Conservation (phyloP, 805 yeast genomes). For the Starmerella apis region DNA sequence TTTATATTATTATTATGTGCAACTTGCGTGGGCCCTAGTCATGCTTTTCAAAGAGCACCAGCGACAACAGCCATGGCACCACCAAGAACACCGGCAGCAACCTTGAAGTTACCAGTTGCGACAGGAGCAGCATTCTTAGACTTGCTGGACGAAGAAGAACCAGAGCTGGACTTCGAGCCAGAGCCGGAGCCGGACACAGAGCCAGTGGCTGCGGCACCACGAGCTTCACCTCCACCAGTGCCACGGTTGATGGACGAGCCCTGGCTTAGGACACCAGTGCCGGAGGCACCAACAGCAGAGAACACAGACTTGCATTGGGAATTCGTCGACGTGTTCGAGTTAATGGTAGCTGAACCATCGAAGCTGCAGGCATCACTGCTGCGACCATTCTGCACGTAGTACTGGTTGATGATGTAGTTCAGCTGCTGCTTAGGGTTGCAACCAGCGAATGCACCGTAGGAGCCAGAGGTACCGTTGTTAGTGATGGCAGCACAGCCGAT, state of each 20-base stretch:
- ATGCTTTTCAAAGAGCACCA: slow-evolving; percentile 17
- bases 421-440: slow-evolving; percentile 63
- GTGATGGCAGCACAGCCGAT: slow-evolving; percentile 53
- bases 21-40: neutral
- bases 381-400: slow-evolving; percentile 43
- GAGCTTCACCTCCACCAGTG: slow-evolving; percentile 2
- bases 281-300: slow-evolving; percentile 57
- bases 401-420: slow-evolving; percentile 54
- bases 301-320: slow-evolving; percentile 44
- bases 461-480: slow-evolving; percentile 53
- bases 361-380: slow-evolving; percentile 54
- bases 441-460: slow-evolving; percentile 63
- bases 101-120: slow-evolving; percentile 29
- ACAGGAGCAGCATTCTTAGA: slow-evolving; percentile 35
- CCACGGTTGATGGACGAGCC: slow-evolving; percentile 26
- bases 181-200: slow-evolving; percentile 8
- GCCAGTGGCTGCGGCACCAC: slow-evolving; percentile 10
- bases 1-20: neutral
- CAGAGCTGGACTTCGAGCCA: slow-evolving; percentile 19
- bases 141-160: slow-evolving; percentile 32
- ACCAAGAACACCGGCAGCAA: slow-evolving; percentile 20
- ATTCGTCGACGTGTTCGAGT: slow-evolving; percentile 35
- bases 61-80: slow-evolving; percentile 21
- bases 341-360: slow-evolving; percentile 54
- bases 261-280: slow-evolving; percentile 42